Evolutionary conservation across 768 basidiomycete genomes (phyloP), one percentile per base, ranked within the genome.

Genomic region (Lactarius tabidus): DNA sequence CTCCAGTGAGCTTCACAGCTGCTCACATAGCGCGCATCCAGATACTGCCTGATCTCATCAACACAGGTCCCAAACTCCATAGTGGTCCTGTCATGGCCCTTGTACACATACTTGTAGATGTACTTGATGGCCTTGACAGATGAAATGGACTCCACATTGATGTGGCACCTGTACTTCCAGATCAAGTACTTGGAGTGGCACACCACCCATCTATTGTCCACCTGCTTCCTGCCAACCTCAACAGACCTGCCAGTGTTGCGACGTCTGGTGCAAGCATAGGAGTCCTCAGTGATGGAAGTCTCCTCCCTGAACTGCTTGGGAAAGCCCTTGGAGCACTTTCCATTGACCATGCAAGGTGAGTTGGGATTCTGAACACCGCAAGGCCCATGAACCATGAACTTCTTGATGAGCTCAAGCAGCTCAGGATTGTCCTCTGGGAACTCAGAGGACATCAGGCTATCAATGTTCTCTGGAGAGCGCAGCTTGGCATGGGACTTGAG

Each of bases 301-400:
- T 61, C 33, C 1, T 69, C 65, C 14, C 63, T 58, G 54, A 79
- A 84, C 0, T 62, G 5, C 60, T 81, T 36, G 10, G 36, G 12
- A 36, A 36, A 36, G 36, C 12, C 36, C 36, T 36, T 36, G 36
- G 36, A 36, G 12, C 36, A 36, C 12, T 10, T 36, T 10, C 36
- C 36, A 36, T 36, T 36, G 2, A 36, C 36, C 36, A 36, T 36
- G 36, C 36, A 36, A 36, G 36, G 36, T 7, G 36, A 36, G 12
- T 70, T 66, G 0, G 73, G 74, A 60, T 79, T 75, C 1, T 38
- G 31, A 3, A 70, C 65, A 29, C 80, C 77, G 72, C 81, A 83
- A 0, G 83, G 81, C 20, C 76, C 78, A 78, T 85, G 83, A 0
- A 83, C 70, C 82, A 84, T 84, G 57, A 62, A 75, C 36, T 64